Percentiles rank a stretch among this genome's conserved stretches.
Conservation (phyloP, 1,284 basidiomycete genomes). For the Xerocomus cyaneibrunnescens region DNA sequence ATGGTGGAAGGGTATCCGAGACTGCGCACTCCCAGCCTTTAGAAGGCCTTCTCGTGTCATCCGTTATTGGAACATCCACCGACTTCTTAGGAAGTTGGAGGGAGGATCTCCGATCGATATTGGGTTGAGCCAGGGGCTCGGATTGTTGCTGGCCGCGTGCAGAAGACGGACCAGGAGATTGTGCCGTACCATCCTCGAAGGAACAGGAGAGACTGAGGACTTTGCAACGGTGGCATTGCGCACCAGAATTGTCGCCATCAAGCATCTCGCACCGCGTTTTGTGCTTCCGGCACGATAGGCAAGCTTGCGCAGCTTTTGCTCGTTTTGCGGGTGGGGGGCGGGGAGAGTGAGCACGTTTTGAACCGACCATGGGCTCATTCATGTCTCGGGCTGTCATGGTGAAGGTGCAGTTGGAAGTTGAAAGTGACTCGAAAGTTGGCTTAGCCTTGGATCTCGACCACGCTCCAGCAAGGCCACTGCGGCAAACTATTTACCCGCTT, state of each 20-base stretch:
- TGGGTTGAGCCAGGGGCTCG: constrained; percentile 21
- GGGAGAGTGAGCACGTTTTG: constrained; percentile 35
- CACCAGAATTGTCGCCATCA: constrained; percentile 33
- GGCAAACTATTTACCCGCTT: constrained; percentile 27
- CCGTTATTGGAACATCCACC: constrained; percentile 22
- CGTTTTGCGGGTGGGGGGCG: constrained; percentile 35
- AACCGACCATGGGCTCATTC: constrained; percentile 25
- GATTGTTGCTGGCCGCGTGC: constrained; percentile 16
- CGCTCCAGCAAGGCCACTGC: constrained; percentile 12
- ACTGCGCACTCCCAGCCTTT: constrained; percentile 26
- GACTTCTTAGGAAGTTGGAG: constrained; percentile 19
- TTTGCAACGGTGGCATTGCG: constrained; percentile 44
- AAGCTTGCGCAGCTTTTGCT: constrained; percentile 41
- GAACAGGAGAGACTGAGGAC: constrained; percentile 42
- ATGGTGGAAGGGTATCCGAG: constrained; percentile 21
- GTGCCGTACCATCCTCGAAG: constrained; percentile 33
- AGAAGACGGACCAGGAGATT: constrained; percentile 17
- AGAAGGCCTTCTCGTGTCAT: constrained; percentile 22
- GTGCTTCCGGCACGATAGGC: constrained; percentile 42
- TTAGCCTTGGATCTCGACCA: constrained; percentile 10
- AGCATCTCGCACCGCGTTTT: constrained; percentile 47
- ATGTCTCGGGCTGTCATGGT: constrained; percentile 17
- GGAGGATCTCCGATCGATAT: constrained; percentile 30
- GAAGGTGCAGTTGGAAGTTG: constrained; percentile 9
- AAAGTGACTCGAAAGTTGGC: constrained; percentile 6